Percentiles rank a stretch among this genome's conserved stretches.
Evolutionary conservation across 192 early-diverging fungal species (phyloP).

Genomic region (Backusella australiensis): DNA sequence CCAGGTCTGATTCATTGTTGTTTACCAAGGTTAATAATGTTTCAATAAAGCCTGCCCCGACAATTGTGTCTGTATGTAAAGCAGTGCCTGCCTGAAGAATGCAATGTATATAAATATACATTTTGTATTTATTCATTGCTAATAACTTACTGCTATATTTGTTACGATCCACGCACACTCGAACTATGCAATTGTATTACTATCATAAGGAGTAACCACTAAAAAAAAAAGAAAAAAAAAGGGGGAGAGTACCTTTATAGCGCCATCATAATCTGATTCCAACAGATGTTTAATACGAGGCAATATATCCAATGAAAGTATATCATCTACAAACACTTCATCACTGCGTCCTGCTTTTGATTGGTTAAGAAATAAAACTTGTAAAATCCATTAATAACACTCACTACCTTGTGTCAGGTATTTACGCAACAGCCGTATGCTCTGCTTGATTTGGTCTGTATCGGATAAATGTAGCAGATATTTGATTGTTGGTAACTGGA

Average conservation of each 20-base stretch:
- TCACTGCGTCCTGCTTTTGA: background rate
- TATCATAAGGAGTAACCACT: background rate
- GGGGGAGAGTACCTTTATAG: conserved; percentile 17
- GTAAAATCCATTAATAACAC: background rate
- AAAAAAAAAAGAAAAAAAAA: background rate
- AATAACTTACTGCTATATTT: conserved; percentile 37
- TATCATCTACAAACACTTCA: conserved; percentile 15
- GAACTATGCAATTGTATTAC: conserved; percentile 22
- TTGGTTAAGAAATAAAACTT: background rate
- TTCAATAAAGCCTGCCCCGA: conserved; percentile 23
- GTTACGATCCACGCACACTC: conserved; percentile 41
- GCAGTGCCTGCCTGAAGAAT: conserved; percentile 31
- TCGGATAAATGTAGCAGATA: conserved; percentile 13
- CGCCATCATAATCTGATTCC: background rate
- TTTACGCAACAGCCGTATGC: conserved; percentile 8
- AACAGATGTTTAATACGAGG: conserved; percentile 22
- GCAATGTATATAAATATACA: background rate
- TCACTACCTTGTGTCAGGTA: conserved; percentile 19
- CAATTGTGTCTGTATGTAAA: conserved; percentile 25
- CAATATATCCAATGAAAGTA: conserved; percentile 26
- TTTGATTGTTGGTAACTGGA: background rate
- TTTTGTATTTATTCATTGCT: background rate
- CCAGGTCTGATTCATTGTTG: background rate
- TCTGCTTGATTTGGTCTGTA: conserved; percentile 6
- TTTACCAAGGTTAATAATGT: conserved; percentile 9